Evolutionary conservation across 1,284 basidiomycete genomes (phyloP), one percentile per base, ranked within the genome.

Genomic region (Ceratobasidium sp.): DNA sequence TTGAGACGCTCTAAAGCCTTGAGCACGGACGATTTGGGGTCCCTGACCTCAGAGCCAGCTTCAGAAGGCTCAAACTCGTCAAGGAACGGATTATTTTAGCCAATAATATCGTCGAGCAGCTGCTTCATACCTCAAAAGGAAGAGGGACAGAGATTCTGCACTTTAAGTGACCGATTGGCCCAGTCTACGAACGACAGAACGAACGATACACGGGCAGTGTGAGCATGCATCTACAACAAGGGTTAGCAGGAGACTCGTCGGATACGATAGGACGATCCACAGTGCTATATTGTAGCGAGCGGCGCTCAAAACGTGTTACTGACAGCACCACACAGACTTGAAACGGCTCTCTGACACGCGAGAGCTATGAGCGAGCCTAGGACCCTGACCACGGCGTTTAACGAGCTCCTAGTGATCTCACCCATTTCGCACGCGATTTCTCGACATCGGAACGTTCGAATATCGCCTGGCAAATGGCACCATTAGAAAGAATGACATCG

Each of bases 371-470:
- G 53, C 10, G 10, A 55, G 15, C n/a, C 53, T 53, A 69, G 67
- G 46, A 69, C 49, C 67, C 67, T 69, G 46, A 69, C 23, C 46
- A 39, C 15, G 46, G 67, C 67, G 67, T 49, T 69, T 69, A 55
- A 15, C 67, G 12, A 7, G 13, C 55, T 69, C 64, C 40, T 67
- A 67, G 13, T 18, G 6, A 49, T 15, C 3, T 23, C 13, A 44
- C 20, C 64, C 23, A 7, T 69, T 69, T 53, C 49, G 67, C 67
- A 2, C 67, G 49, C 13, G 15, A 18, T 2, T 69, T 69, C 55
- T 55, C 67, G 67, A 69, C 67, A 23, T 53, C 20, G 3, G 9
- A 39, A 53, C 26, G 12, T 69, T 53, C 67, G 46, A 33, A 7
- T 53, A 15, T 53, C 23, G 33, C 33, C 28, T 55, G 33, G 49